phyloP scores from a whole-genome alignment of 768 basidiomycete genomes.

The Gautieria morchelliformis region DNA sequence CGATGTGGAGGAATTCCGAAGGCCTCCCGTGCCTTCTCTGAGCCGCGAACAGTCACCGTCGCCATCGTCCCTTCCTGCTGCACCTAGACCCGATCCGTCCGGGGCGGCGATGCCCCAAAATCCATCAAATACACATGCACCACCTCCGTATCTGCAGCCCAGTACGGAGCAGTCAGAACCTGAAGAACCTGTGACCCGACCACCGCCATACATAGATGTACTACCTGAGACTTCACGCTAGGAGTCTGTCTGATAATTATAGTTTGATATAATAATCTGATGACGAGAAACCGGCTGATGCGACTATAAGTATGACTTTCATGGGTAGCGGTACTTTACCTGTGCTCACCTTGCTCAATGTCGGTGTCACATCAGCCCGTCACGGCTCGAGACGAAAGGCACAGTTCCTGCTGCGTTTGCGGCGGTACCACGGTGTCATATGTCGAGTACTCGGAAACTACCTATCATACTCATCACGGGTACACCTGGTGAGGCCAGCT shows the following conservation, averaged over 20 bases:
- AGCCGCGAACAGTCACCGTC: constrained; percentile 7
- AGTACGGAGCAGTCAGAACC: constrained; percentile 15
- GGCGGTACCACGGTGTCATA: not conserved
- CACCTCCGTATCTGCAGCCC: constrained; percentile 68
- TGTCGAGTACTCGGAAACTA: constrained; percentile 18
- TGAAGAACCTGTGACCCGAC: constrained; percentile 18
- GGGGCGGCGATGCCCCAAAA: constrained; percentile 18
- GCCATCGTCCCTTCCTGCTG: constrained; percentile 15
- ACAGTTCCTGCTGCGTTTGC: no score
- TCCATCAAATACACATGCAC: constrained; percentile 48
- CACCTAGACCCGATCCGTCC: constrained; percentile 5
- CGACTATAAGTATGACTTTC: no score
- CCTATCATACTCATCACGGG: constrained; percentile 83
- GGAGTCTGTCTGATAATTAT: not conserved
- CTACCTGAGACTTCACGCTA: constrained; percentile 10
- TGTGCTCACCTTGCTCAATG: no score
- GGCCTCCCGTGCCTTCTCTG: not conserved
- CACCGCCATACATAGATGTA: constrained; percentile 30
- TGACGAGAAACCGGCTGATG: no score
- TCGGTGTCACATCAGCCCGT: no score
- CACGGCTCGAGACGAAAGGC: no score
- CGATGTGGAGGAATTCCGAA: constrained; percentile 44
- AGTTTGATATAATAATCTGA: not conserved
- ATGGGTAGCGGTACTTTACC: no score
- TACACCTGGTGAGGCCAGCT: constrained; percentile 82